These are phyloP conservation scores for Sporobolomyces phaffii DNA, from an alignment of 768 basidiomycete genomes.

Conservation along the genomic window DNA sequence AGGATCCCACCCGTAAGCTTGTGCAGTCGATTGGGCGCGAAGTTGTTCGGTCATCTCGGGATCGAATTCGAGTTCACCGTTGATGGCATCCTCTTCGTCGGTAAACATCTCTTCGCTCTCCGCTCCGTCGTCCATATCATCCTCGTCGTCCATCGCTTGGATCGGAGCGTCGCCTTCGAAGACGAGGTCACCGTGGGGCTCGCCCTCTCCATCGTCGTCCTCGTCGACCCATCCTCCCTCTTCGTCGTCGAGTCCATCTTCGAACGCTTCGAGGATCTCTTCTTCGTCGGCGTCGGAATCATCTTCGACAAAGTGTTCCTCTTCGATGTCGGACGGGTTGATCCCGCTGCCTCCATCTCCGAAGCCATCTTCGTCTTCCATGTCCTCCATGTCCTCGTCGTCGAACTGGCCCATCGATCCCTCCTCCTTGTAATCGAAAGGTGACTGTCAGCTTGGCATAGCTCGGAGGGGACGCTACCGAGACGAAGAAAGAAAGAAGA, in stretches of 20 bases:
- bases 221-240: conserved; percentile 58
- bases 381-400: conserved; percentile 25
- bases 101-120: conserved; percentile 47
- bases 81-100: conserved; percentile 31
- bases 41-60: conserved; percentile 37
- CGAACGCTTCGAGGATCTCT: conserved; percentile 69
- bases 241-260: conserved; percentile 73
- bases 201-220: conserved; percentile 55
- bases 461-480: too few species aligned
- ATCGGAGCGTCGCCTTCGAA: conserved; percentile 46
- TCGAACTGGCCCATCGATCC: conserved; percentile 5
- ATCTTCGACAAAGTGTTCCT: conserved; percentile 44
- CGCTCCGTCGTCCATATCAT: conserved; percentile 31
- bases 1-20: conserved; percentile 36
- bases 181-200: conserved; percentile 54
- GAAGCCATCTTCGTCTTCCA: conserved; percentile 66
- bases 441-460: too few species aligned
- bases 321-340: conserved; percentile 12
- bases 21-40: conserved; percentile 26
- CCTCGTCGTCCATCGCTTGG: conserved; percentile 44
- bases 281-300: conserved; percentile 62
- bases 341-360: conserved; percentile 55
- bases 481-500: not conserved
- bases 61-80: conserved; percentile 39
- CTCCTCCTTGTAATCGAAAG: not conserved